phyloP scores from a whole-genome alignment of 2,329 filamentous ascomycete genomes.

The Sporothrix inflata region DNA sequence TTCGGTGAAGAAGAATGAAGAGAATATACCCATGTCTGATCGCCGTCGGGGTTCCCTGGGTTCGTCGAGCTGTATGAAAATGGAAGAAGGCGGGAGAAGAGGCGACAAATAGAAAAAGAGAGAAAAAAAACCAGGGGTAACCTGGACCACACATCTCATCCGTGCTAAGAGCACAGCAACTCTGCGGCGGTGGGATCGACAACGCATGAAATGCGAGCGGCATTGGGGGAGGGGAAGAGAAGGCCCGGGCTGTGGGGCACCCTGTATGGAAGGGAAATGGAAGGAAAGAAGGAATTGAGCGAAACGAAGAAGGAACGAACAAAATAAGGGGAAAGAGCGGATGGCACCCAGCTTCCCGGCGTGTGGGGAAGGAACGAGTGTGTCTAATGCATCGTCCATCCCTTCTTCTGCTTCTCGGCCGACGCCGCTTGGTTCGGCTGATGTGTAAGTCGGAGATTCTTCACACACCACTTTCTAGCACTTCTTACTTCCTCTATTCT shows the following conservation, averaged over 20 bases:
- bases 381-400: not conserved
- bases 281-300: not conserved
- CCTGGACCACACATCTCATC: not conserved
- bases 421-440: constrained; percentile 18
- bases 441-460: constrained; percentile 13
- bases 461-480: not conserved
- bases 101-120: no score
- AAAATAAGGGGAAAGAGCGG: not conserved
- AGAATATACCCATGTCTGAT: constrained; percentile 11
- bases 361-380: not conserved
- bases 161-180: not conserved
- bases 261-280: not conserved
- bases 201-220: constrained; percentile 9
- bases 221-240: not conserved
- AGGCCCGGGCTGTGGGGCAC: not conserved
- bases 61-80: not conserved
- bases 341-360: not conserved
- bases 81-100: not conserved
- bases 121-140: not conserved
- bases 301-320: not conserved
- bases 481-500: no score
- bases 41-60: not conserved
- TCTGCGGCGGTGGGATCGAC: constrained; percentile 1
- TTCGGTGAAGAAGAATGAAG: not conserved
- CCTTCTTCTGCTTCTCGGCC: not conserved